Evolutionary conservation across 331 rosid genomes (phyloP), one percentile per base, ranked within the genome.

Genomic region (Rosa hybrid): DNA sequence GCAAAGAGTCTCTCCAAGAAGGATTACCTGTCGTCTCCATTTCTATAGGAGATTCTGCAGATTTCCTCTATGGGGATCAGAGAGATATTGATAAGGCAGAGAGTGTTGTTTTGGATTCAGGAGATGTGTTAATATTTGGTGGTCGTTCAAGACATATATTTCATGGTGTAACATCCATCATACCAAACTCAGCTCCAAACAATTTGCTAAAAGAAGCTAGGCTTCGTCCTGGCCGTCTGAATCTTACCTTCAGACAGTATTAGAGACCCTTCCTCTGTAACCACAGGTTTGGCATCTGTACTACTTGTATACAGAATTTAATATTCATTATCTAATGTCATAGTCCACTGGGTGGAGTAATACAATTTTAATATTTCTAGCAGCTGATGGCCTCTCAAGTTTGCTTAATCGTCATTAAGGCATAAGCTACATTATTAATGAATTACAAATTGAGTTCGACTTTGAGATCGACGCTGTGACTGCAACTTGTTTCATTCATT

Each of bases 111-210:
- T 71, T 94, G 78, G 92, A 90, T 78, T 89, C 94, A 2, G 98
- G 95, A 51, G 92, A 90, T 81, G 90, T 90, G 42, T 44, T 94
- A 63, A 86, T 94, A 78, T 91, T 94, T 74, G 98, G 97, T 46
- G 96, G 94, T 7, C 79, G 57, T 59, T 86, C 97, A 16, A 81
- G 96, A 44, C 92, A 50, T 71, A 75, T 91, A 25, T 90, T 81
- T 82, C 98, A 94, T 81, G 94, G 97, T 72, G 94, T 94, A 18
- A 67, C 90, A 27, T 86, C 89, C 34, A 83, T 91, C 67, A 34
- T 89, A 53, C 87, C 87, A 51, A 77, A 89, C 54, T 89, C 91
- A 12, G 93, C 97, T 3, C 98, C 96, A 6, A 3, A 68, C 12
- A 44, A 57, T 25, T 80, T 90, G 84, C 62, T 88, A 12, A 34